A percentile compares a stretch with the other conserved stretches of the same genome.
These are phyloP conservation scores for Albifimbria verrucaria DNA, from an alignment of 2,329 filamentous ascomycete species.

Conservation along the genomic window DNA sequence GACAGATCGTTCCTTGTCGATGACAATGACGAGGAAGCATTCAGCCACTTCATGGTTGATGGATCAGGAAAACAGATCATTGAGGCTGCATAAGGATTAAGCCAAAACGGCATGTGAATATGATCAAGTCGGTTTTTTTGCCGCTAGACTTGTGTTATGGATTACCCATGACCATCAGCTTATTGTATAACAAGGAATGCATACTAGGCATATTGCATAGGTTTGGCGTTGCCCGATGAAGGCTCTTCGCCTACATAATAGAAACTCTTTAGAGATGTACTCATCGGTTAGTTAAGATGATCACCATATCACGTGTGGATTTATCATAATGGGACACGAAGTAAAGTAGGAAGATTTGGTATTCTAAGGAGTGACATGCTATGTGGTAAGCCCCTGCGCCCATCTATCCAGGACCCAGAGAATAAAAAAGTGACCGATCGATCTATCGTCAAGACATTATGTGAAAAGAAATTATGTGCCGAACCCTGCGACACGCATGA, in stretches of 20 bases:
- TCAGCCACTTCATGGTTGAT: slow-evolving; percentile 41
- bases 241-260: too few species aligned
- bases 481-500: not conserved
- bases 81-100: slow-evolving; percentile 16
- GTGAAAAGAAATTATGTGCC: not conserved
- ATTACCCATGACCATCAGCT: too few species aligned
- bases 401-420: not conserved
- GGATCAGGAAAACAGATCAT: slow-evolving; percentile 32
- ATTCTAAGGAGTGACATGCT: not conserved
- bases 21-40: slow-evolving; percentile 38
- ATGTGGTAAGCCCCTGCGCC: not conserved
- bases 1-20: slow-evolving; percentile 34
- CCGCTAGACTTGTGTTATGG: too few species aligned
- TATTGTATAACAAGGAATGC: too few species aligned
- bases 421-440: not conserved
- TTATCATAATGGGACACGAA: too few species aligned
- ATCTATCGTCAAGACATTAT: not conserved
- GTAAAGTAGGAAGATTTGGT: not conserved
- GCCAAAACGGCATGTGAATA: too few species aligned
- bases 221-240: too few species aligned
- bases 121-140: too few species aligned
- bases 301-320: too few species aligned
- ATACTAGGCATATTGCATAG: too few species aligned
- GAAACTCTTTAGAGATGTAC: too few species aligned
- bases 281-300: too few species aligned